These are phyloP conservation scores for Corynespora cassiicola DNA, from an alignment of 2,329 filamentous ascomycete genomes.

Conservation along the genomic window DNA sequence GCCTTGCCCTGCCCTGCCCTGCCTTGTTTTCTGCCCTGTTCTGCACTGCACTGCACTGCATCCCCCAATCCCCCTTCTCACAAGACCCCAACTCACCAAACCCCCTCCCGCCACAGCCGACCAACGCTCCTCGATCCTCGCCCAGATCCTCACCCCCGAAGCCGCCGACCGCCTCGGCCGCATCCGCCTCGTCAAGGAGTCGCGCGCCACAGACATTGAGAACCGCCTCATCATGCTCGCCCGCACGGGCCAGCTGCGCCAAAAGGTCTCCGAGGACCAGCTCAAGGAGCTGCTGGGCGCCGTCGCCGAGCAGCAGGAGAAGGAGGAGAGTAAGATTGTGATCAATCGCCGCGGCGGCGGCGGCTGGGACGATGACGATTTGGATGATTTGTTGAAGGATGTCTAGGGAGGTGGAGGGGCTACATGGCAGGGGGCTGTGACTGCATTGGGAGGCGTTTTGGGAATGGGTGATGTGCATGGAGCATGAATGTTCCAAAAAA, in stretches of 20 bases:
- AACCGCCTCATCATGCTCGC: slow-evolving; percentile 92
- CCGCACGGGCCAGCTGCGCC: slow-evolving; percentile 81
- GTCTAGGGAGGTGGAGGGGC: slow-evolving; percentile 23
- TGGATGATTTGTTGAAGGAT: slow-evolving; percentile 59
- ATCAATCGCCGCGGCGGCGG: slow-evolving; percentile 82
- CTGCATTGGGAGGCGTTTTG: slow-evolving; percentile 16
- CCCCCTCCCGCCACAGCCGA: slow-evolving; percentile 62
- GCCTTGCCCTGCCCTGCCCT: slow-evolving; percentile 1
- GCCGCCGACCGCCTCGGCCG: slow-evolving; percentile 91
- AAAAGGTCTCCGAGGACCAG: slow-evolving; percentile 90
- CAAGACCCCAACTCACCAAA: slow-evolving; percentile 4
- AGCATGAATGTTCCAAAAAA: too few relatives aligned
- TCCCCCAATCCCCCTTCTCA: slow-evolving; percentile 47
- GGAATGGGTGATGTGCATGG: too few relatives aligned
- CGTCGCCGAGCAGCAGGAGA: slow-evolving; percentile 75
- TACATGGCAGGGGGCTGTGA: not conserved
- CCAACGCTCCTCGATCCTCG: slow-evolving; percentile 77
- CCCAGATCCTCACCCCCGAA: slow-evolving; percentile 92
- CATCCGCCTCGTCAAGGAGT: slow-evolving; percentile 94
- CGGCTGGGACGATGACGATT: slow-evolving; percentile 78
- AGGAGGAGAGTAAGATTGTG: slow-evolving; percentile 75
- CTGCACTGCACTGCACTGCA: too few relatives aligned
- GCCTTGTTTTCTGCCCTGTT: too few relatives aligned
- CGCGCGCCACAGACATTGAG: slow-evolving; percentile 88
- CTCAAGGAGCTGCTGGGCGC: slow-evolving; percentile 89